Conservation (phyloP, 164 flowering plant genomes). For the Aristolochia fimbriata region DNA sequence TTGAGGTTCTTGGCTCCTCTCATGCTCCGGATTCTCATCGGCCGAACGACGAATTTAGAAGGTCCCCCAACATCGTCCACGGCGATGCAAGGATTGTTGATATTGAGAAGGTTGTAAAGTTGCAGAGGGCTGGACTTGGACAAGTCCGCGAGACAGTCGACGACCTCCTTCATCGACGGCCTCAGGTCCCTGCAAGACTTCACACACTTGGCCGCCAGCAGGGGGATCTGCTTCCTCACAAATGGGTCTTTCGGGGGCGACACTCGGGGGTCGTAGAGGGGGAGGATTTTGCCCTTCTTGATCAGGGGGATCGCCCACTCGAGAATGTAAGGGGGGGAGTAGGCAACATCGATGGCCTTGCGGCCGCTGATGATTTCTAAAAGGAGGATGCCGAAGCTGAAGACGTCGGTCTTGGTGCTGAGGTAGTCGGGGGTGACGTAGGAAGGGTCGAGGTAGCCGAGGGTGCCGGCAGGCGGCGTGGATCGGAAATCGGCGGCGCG, state of each 20-base stretch:
- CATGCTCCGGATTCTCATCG: too few species aligned
- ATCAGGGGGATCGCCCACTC: slow-evolving; percentile 97
- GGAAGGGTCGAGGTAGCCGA: slow-evolving; percentile 86
- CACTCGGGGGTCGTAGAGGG: slow-evolving; percentile 63
- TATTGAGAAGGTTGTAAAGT: too few species aligned
- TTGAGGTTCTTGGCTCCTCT: too few species aligned
- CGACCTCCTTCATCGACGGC: slow-evolving; percentile 68
- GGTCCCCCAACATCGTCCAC: too few species aligned
- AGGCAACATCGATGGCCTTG: slow-evolving; percentile 74
- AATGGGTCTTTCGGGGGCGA: slow-evolving; percentile 51
- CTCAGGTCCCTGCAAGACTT: slow-evolving; percentile 72
- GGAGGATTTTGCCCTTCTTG: slow-evolving; percentile 52
- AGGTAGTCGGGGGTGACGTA: slow-evolving; percentile 85
- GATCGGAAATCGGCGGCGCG: slow-evolving; percentile 51
- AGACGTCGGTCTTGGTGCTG: slow-evolving; percentile 85
- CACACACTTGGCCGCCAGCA: slow-evolving; percentile 76
- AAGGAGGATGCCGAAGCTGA: slow-evolving; percentile 86
- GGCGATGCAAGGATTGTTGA: too few species aligned
- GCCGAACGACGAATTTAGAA: too few species aligned
- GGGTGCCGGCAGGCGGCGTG: slow-evolving; percentile 89
- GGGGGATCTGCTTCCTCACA: slow-evolving; percentile 62
- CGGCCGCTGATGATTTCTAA: slow-evolving; percentile 89
- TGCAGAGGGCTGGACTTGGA: too few species aligned
- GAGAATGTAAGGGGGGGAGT: slow-evolving; percentile 81
- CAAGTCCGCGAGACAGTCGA: too few species aligned